Evolutionary conservation across 2,329 filamentous ascomycete genomes (phyloP), one percentile per base, ranked within the genome.

Genomic region (Metarhizium humberi): DNA sequence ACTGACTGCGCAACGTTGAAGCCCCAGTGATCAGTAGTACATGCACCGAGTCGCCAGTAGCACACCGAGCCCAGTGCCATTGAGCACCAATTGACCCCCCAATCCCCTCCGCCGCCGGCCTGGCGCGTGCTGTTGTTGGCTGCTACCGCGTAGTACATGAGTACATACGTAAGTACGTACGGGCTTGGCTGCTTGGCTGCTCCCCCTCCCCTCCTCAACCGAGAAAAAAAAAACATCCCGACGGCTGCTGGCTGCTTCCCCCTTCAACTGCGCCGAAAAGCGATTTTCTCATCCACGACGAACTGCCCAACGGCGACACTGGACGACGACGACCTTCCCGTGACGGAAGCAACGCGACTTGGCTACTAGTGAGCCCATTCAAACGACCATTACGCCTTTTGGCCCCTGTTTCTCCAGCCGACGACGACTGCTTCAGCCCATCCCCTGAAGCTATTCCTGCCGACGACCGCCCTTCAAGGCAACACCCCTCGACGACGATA

Each of bases 401-500:
- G 46, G 40, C 46, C 36, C 14, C 16, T 52, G 32, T 46, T 36
- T 42, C 40, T 36, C 46, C 53, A 51, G 20, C 16, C 52, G 50
- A 52, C 56, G 47, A 51, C 50, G 53, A 43, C 50, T 38, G 10
- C 10, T 50, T 25, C 47, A 34, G 52, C 36, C 25, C 42, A 36
- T 49, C 54, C 52, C 55, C 57, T 57, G 58, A 59, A 58, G 57
- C 56, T 56, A 57, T 40, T 57, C 56, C 6, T 45, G 42, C 58
- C 57, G 40, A 52, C 66, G 66, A 65, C 62, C 57, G 64, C 64
- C 66, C 64, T 61, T 60, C 60, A 60, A 62, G 66, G 64, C 65
- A 67, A 59, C 65, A 64, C 63, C 6, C 62, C n/a, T 18, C 42
- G 62, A 67, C 67, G 67, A 69, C 64, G 63, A 66, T 40, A 58